Base-by-base conservation (phyloP, 108 stramenopile genomes). In the Nitzschia inconspicua region DNA sequence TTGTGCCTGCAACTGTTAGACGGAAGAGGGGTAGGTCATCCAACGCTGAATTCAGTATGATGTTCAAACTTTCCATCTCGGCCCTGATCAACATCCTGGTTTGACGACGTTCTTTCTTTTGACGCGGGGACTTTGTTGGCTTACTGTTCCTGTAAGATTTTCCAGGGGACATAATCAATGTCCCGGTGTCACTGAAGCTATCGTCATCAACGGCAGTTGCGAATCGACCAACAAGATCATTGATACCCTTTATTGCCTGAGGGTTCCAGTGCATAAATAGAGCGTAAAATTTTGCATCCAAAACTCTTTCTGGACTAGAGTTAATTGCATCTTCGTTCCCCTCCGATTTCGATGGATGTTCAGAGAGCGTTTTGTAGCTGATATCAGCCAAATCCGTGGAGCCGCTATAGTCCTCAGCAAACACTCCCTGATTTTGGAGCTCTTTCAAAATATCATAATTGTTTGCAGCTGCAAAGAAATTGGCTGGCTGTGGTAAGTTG, bases 261-360 rank as follows among this genome's bases (percentile, higher is more conserved):
- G 91, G 91, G 43, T 93, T 93, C 88, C 88, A 93, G 41, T 93
- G 86, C 24, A 93, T 67, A 46, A 72, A 80, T 6, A 93, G 73
- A 50, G 82, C 87, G 0, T 84, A 72, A 59, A 93, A 93, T 25
- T 72, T 83, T 1, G 80, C 89, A 60, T 91, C 73, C 30, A 91
- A 35, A 22, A 48, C 24, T 4, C 36, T 44, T 32, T 63, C 61
- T 11, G 18, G 51, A 29, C 10, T 50, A 4, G 25, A 25, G 51
- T 53, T 14, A 1, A 23, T 40, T 3, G 29, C 13, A 3, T 54
- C 40, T 16, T 47, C 39, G 27, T 35, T 34, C 22, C 3, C 56
- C 3, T 28, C 23, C 20, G 24, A 27, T 2, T 6, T 5, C 22
- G 22, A 28, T 29, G 22, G 16, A 36, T 31, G 42, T 32, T 31